Conservation (phyloP, 2,329 filamentous ascomycete species). For the Ophiostoma australiae region DNA sequence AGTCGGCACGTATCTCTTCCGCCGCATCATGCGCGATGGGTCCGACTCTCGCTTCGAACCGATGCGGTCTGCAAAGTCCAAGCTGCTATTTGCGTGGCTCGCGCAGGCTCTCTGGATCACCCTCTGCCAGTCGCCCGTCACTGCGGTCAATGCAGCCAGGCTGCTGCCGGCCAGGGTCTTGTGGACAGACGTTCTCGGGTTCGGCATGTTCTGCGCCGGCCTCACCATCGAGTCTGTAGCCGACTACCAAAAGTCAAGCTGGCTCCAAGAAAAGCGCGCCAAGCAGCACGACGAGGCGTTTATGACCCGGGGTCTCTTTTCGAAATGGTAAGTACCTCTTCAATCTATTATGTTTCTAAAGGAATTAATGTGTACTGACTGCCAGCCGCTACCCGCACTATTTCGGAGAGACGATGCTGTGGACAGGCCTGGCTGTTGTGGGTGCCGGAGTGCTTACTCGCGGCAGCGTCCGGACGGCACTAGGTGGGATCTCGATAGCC, state of each 20-base stretch:
- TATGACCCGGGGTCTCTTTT: constrained; percentile 59
- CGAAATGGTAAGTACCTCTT: constrained; percentile 32
- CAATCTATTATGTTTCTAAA: background rate
- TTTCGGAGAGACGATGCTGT: constrained; percentile 66
- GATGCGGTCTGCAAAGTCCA: constrained; percentile 36
- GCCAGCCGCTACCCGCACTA: constrained; percentile 61
- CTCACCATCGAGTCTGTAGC: constrained; percentile 57
- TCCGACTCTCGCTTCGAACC: constrained; percentile 49
- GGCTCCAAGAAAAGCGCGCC: constrained; percentile 55
- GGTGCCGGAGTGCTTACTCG: constrained; percentile 53
- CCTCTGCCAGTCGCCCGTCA: constrained; percentile 60
- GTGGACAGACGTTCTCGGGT: background rate
- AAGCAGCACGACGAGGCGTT: constrained; percentile 66
- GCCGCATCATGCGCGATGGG: constrained; percentile 54
- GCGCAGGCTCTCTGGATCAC: constrained; percentile 65
- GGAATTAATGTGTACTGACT: background rate
- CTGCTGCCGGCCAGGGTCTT: background rate
- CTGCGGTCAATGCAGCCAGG: constrained; percentile 54
- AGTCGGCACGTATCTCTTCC: constrained; percentile 53
- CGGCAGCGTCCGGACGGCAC: constrained; percentile 46
- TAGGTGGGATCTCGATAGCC: background rate
- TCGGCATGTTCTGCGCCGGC: constrained; percentile 52
- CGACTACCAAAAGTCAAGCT: constrained; percentile 59
- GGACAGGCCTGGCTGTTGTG: constrained; percentile 60
- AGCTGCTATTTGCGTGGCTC: constrained; percentile 39